These are phyloP conservation scores for Suhomyces emberorum DNA, from an alignment of 805 yeast genomes.

Conservation along the genomic window DNA sequence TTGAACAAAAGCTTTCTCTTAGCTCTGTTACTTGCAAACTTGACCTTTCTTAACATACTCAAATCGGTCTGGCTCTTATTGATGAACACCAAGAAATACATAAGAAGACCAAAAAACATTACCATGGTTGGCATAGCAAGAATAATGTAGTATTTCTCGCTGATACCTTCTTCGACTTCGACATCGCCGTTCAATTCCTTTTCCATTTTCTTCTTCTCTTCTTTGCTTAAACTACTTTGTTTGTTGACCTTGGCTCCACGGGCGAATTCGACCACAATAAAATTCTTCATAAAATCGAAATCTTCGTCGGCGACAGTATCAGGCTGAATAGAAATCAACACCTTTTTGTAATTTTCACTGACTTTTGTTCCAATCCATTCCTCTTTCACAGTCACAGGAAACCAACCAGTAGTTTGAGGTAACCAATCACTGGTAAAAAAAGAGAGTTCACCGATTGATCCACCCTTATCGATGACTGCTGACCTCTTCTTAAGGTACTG, in stretches of 20 bases:
- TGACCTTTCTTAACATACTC: slow-evolving; percentile 33
- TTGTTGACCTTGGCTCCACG: slow-evolving; percentile 55
- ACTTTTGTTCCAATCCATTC: slow-evolving; percentile 52
- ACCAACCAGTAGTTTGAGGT: slow-evolving; percentile 54
- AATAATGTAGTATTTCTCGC: slow-evolving; percentile 60
- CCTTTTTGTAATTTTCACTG: slow-evolving; percentile 50
- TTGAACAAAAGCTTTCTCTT: slow-evolving; percentile 30
- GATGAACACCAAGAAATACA: slow-evolving; percentile 60
- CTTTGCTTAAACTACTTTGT: slow-evolving; percentile 41
- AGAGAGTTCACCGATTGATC: slow-evolving; percentile 32
- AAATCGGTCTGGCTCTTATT: slow-evolving; percentile 47
- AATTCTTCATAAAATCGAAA: slow-evolving; percentile 47
- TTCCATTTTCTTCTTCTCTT: slow-evolving; percentile 26
- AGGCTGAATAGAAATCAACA: slow-evolving; percentile 73
- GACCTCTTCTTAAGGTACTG: slow-evolving; percentile 24
- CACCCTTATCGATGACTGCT: slow-evolving; percentile 37
- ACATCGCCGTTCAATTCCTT: too few species aligned
- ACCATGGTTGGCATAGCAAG: slow-evolving; percentile 69
- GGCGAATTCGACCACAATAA: slow-evolving; percentile 43
- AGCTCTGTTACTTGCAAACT: slow-evolving; percentile 23
- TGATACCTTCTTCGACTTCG: slow-evolving; percentile 45
- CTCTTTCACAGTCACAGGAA: slow-evolving; percentile 56
- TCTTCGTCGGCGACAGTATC: slow-evolving; percentile 63
- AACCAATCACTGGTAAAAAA: slow-evolving; percentile 77
- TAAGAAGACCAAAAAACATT: slow-evolving; percentile 52